A percentile compares a stretch with the other conserved stretches of the same genome.
Conservation (phyloP, 1,139 yeast genomes). For the Geotrichum histeridarum region DNA sequence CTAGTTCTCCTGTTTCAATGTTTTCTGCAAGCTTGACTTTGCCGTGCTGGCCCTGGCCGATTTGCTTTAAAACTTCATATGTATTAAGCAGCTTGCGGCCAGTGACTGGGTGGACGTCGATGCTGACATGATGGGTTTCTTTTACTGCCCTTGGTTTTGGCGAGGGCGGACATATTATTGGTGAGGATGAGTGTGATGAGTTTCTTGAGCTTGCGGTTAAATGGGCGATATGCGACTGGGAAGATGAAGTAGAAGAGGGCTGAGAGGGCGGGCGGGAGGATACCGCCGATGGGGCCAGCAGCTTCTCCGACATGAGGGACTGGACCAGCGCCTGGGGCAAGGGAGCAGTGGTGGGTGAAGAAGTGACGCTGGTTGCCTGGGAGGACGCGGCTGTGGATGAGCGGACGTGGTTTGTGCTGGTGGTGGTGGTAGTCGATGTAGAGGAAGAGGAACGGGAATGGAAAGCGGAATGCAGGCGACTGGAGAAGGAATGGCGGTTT, state of each 20-base stretch:
- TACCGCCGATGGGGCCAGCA: neutral
- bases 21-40: constrained; percentile 89
- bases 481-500: constrained; percentile 1
- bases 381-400: neutral
- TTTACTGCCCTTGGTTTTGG: constrained; percentile 45
- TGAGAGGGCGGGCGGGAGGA: constrained; percentile 4
- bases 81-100: constrained; percentile 81
- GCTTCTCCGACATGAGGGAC: constrained; percentile 6
- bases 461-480: constrained; percentile 11
- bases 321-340: neutral
- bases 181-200: neutral
- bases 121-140: constrained; percentile 74
- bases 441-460: constrained; percentile 10
- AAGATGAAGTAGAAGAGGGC: constrained; percentile 7
- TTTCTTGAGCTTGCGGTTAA: neutral
- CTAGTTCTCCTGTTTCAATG: constrained; percentile 60
- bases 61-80: constrained; percentile 79
- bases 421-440: neutral
- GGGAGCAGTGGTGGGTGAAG: constrained; percentile 2
- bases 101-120: constrained; percentile 86
- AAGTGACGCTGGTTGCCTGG: constrained; percentile 4
- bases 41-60: constrained; percentile 97
- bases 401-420: neutral
- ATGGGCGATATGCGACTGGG: neutral
- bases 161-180: constrained; percentile 11